These are phyloP conservation scores for Starmera quercuum DNA, from an alignment of 805 yeast genomes.

Conservation along the genomic window DNA sequence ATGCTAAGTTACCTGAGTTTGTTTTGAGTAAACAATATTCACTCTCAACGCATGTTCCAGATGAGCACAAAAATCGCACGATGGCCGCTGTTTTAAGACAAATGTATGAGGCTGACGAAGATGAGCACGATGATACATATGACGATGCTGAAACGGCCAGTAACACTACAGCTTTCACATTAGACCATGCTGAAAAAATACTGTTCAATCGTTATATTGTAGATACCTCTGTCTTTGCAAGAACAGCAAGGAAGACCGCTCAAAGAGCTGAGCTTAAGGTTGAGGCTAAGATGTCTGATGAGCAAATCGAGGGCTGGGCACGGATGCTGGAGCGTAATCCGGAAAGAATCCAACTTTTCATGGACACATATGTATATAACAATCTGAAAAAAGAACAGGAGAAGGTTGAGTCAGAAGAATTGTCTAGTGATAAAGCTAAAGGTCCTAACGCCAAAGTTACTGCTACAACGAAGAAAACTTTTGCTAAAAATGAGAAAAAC, in stretches of 20 bases:
- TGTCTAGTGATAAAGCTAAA: conserved; percentile 3
- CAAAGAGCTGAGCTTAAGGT: conserved; percentile 43
- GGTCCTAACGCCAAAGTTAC: conserved; percentile 4
- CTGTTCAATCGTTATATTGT: conserved; percentile 50
- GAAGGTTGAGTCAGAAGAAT: conserved; percentile 7
- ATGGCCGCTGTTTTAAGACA: conserved; percentile 52
- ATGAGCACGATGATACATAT: conserved; percentile 78
- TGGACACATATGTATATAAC: conserved; percentile 49
- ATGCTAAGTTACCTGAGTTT: conserved; percentile 5
- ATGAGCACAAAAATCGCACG: conserved; percentile 48
- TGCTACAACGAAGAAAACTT: conserved; percentile 21
- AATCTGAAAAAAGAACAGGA: neutral
- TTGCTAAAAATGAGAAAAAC: conserved; percentile 42
- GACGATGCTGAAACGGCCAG: conserved; percentile 38
- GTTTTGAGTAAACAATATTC: conserved; percentile 5
- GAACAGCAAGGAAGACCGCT: conserved; percentile 41
- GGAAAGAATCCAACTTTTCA: conserved; percentile 49
- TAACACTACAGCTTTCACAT: conserved; percentile 9
- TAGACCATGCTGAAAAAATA: conserved; percentile 40
- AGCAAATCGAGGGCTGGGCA: conserved; percentile 92
- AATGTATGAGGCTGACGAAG: conserved; percentile 71
- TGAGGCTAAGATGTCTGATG: conserved; percentile 70
- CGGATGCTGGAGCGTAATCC: conserved; percentile 65
- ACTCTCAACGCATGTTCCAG: conserved; percentile 26
- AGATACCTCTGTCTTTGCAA: conserved; percentile 41